phyloP scores from a whole-genome alignment of 768 basidiomycete genomes.

The Rhizopogon vesiculosus region DNA sequence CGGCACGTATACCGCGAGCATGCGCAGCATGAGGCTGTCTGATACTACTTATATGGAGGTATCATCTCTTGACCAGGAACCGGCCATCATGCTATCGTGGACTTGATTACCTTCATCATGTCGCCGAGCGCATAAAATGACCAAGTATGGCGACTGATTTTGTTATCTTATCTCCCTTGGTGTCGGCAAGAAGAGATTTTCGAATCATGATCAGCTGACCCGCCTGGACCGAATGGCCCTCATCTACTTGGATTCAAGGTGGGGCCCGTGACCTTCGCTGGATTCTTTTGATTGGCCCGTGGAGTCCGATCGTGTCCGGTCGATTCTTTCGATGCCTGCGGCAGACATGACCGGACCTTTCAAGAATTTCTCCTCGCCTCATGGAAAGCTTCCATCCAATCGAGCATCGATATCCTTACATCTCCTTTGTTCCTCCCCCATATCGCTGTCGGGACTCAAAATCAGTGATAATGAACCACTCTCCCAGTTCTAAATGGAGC shows the following conservation, averaged over 20 bases:
- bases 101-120: conserved; percentile 7
- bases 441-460: background rate
- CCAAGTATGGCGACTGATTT: background rate
- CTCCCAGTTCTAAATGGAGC: background rate
- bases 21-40: background rate
- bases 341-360: background rate
- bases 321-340: background rate
- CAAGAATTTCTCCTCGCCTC: background rate
- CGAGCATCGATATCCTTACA: background rate
- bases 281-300: background rate
- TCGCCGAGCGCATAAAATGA: background rate
- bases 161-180: conserved; percentile 1
- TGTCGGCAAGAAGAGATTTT: background rate
- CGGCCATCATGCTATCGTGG: conserved; percentile 7
- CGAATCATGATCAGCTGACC: background rate
- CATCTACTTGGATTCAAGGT: background rate
- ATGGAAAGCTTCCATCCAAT: background rate
- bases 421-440: background rate
- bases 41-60: background rate
- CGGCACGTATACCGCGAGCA: background rate
- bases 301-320: background rate
- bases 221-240: background rate
- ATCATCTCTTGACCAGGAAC: background rate
- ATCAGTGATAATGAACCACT: background rate
- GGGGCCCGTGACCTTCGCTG: background rate